phyloP scores from a whole-genome alignment of 495 filamentous ascomycete genomes.

The Penicillium turbatum region DNA sequence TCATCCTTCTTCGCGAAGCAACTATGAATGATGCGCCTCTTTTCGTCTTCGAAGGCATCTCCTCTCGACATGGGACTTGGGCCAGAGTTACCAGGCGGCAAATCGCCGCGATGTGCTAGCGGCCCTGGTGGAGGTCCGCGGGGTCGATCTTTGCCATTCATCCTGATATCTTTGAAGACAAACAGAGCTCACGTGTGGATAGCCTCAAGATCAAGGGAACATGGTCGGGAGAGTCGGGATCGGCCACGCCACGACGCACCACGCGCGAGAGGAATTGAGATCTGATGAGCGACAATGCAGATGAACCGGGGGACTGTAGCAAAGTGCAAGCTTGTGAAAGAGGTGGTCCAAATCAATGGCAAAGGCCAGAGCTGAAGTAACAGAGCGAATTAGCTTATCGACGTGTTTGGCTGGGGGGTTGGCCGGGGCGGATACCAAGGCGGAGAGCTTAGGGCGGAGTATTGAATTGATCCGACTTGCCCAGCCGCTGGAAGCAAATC shows the following conservation, averaged over 20 bases:
- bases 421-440: conserved; percentile 23
- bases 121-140: conserved; percentile 30
- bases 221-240: conserved; percentile 31
- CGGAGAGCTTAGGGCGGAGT: conserved; percentile 32
- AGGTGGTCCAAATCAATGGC: conserved; percentile 5
- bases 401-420: conserved; percentile 20
- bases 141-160: conserved; percentile 38
- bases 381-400: conserved; percentile 28
- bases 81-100: conserved; percentile 25
- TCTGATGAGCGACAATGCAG: neutral
- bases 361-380: conserved; percentile 10
- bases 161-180: conserved; percentile 24
- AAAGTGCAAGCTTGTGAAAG: neutral
- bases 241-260: conserved; percentile 15
- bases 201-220: conserved; percentile 32
- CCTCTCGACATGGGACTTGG: conserved; percentile 58
- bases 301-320: neutral
- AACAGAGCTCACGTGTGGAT: conserved; percentile 28
- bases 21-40: conserved; percentile 83
- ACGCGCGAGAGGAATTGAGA: conserved; percentile 11
- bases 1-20: conserved; percentile 86
- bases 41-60: conserved; percentile 93
- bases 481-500: neutral
- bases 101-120: conserved; percentile 29
- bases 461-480: conserved; percentile 20